Base-by-base conservation (phyloP, 306 rosid species). In the Crataegus laevigata region DNA sequence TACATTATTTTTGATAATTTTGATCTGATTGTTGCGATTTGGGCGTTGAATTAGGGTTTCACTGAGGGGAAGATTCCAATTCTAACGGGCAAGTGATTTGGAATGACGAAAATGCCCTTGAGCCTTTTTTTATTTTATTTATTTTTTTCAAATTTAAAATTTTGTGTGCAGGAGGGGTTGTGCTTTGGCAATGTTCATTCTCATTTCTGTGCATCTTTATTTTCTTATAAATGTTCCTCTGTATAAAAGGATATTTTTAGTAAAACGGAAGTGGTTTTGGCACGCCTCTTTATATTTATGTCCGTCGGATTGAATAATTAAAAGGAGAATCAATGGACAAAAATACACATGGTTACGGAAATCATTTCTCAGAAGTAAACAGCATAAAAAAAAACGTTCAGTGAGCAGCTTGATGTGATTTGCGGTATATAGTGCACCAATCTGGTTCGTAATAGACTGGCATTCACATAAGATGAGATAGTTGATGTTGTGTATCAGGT, bases 401-500 rank as follows among this genome's bases (percentile, higher is more conserved):
- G 42, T 28, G 42, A 17, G 1, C 18, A 9, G 13, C 13, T 69
- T 47, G 59, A 30, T 11, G 34, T 30, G 45, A 19, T 47, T 69
- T 57, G 3, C 17, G 57, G 21, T 57, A 57, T 4, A 22, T 57
- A 22, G 62, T 22, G 9, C 62, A 10, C 28, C 22, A 60, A 13
- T 60, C n/a, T 60, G 6, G 6, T 24, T 26, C 34, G 21, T 28
- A 1, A 57, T 3, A 22, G 11, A 22, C 43, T 40, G 2, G 43
- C 43, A 40, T 40, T 57, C 52, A 22, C 59, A 5, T 4, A n/a
- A 2, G 30, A 51, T 77, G 62, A 72, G 77, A 78, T 28, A 76
- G 21, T 42, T 71, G 18, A 62, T 72, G 59, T 40, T 76, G n/a
- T 34, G 21, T 66, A 68, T 78, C 86, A 93, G 98, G 79, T 87